Percentiles rank a stretch among this genome's conserved stretches.
phyloP scores from a whole-genome alignment of 148 eudicot species.

The Suaeda aralocaspica region DNA sequence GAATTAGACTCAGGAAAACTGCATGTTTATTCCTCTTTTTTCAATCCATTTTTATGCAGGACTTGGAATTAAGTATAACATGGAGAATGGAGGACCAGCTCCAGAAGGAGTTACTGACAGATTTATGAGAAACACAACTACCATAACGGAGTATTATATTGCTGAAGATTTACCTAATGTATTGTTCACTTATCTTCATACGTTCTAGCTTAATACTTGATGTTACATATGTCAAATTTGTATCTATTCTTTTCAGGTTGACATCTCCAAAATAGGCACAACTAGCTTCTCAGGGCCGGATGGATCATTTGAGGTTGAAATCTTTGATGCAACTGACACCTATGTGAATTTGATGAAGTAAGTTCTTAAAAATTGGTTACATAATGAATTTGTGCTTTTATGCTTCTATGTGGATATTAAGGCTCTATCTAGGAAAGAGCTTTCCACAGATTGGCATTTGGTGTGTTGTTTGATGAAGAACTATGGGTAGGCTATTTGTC shows the following conservation, averaged over 20 bases:
- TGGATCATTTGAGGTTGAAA: constrained; percentile 88
- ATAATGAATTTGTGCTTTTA: not conserved
- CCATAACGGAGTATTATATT: constrained; percentile 86
- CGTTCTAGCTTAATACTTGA: not conserved
- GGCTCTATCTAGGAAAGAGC: not conserved
- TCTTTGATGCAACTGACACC: constrained; percentile 90
- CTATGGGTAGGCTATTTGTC: too few species aligned
- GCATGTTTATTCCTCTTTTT: not conserved
- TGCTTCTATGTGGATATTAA: not conserved
- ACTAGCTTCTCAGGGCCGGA: constrained; percentile 79
- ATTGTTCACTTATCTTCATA: constrained; percentile 22
- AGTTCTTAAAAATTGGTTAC: constrained; percentile 22
- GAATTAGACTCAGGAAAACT: not conserved
- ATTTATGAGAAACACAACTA: constrained; percentile 78
- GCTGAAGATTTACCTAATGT: constrained; percentile 91
- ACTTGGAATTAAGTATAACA: constrained; percentile 97
- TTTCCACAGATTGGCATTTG: not conserved
- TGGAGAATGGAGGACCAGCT: constrained; percentile 99
- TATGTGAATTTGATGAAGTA: constrained; percentile 95
- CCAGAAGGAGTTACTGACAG: constrained; percentile 89
- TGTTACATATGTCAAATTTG: constrained; percentile 8
- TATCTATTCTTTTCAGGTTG: constrained; percentile 53
- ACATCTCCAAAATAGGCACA: constrained; percentile 59
- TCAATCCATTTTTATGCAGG: constrained; percentile 44
- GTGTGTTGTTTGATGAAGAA: not conserved